A percentile compares a stretch with the other conserved stretches of the same genome.
Evolutionary conservation across 2,329 filamentous ascomycete genomes (phyloP).

Genomic region (Teratosphaeria epicoccoides): DNA sequence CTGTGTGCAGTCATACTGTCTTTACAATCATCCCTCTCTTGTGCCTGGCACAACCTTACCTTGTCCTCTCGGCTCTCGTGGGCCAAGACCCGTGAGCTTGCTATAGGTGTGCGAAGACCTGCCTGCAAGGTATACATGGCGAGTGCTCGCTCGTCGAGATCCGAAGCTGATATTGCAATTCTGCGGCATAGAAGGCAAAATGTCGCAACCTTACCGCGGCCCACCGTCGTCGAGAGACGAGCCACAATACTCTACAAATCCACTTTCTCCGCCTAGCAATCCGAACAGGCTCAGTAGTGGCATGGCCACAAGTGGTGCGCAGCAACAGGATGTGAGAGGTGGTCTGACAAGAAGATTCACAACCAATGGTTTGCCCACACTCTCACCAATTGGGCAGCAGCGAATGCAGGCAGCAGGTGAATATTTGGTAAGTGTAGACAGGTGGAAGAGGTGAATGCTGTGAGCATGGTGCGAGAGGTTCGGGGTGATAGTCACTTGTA

Average conservation of each 20-base stretch:
- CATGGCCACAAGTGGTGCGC: constrained; percentile 28
- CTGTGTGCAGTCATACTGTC: neutral
- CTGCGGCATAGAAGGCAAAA: constrained; percentile 25
- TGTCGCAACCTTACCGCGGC: constrained; percentile 57
- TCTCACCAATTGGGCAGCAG: constrained; percentile 49
- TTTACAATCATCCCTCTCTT: neutral
- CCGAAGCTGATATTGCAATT: neutral
- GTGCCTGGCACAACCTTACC: neutral
- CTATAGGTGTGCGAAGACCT: neutral
- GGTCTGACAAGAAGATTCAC: constrained; percentile 86
- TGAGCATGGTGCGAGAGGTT: neutral
- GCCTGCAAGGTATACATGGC: neutral
- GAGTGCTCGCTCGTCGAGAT: neutral
- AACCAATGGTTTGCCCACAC: constrained; percentile 69
- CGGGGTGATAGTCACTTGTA: neutral
- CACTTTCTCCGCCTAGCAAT: constrained; percentile 38
- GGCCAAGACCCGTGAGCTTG: neutral
- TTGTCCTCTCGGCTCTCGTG: neutral
- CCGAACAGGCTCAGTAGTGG: constrained; percentile 23
- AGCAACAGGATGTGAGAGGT: constrained; percentile 56
- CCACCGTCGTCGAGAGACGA: constrained; percentile 72
- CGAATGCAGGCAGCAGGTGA: constrained; percentile 43
- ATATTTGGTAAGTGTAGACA: constrained; percentile 20
- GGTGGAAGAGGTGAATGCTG: neutral
- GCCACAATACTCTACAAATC: constrained; percentile 51